Percentiles rank a stretch among this genome's conserved stretches.
These are phyloP conservation scores for Fraxinus xanthoxyloides DNA, from an alignment of 305 asterid species.

Conservation along the genomic window DNA sequence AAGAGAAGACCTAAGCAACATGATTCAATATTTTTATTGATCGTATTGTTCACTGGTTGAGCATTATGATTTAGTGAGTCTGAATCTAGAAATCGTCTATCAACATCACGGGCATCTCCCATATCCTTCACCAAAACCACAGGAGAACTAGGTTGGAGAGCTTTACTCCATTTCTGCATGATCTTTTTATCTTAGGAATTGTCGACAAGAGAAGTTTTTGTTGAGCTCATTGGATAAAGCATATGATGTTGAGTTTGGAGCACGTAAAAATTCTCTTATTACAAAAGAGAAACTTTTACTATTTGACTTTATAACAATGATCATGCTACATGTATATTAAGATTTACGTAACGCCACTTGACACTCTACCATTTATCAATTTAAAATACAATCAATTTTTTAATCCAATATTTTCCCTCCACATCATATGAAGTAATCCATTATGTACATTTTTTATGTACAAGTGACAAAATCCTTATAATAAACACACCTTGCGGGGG, in stretches of 20 bases:
- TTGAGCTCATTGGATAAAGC: constrained; percentile 45
- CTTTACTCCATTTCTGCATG: not conserved
- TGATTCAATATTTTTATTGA: constrained; percentile 76
- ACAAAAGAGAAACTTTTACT: not conserved
- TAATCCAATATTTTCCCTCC: not conserved
- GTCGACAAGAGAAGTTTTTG: constrained; percentile 39
- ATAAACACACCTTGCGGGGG: not conserved
- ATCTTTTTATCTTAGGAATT: constrained; percentile 3
- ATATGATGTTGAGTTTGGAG: not conserved
- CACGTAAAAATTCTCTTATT: not conserved
- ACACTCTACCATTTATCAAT: too few relatives aligned
- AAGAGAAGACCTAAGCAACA: constrained; percentile 80
- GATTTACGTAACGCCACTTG: not conserved
- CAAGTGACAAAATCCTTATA: not conserved
- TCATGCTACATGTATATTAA: not conserved
- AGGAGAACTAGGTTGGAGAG: not conserved
- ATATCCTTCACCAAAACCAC: constrained; percentile 38
- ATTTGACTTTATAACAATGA: not conserved
- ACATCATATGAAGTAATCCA: not conserved
- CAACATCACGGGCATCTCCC: constrained; percentile 56
- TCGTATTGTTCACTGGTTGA: constrained; percentile 80
- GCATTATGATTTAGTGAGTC: constrained; percentile 57
- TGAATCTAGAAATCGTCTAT: constrained; percentile 51
- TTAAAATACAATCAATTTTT: too few relatives aligned
- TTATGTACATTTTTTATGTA: too few relatives aligned